Evolutionary conservation across 2,329 filamentous ascomycete genomes (phyloP).

Genomic region (Neofusicoccum laricinum): DNA sequence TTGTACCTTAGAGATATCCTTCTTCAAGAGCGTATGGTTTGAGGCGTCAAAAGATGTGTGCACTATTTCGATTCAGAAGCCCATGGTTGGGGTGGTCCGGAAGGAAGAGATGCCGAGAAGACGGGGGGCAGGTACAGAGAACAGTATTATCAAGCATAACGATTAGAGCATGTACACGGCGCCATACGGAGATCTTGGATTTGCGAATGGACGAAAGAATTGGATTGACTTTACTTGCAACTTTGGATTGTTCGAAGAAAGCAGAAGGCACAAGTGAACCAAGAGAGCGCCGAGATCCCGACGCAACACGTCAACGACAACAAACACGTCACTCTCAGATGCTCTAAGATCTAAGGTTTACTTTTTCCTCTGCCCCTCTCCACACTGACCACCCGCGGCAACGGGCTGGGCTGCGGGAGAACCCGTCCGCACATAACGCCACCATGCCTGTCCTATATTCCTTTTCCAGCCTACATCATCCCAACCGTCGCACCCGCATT

Average conservation of each 20-base stretch:
- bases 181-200: not conserved
- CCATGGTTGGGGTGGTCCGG: no score
- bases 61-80: not conserved
- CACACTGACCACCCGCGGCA: not conserved
- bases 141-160: not conserved
- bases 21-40: not conserved
- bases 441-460: not conserved
- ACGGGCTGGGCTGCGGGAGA: not conserved
- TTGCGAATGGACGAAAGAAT: not conserved
- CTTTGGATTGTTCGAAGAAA: not conserved
- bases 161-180: constrained; percentile 4
- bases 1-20: no score
- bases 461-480: not conserved
- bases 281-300: not conserved
- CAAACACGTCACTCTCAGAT: no score
- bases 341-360: not conserved
- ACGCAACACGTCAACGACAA: not conserved
- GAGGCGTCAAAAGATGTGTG: not conserved
- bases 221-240: not conserved
- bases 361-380: not conserved
- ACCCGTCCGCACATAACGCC: not conserved
- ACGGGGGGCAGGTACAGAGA: not conserved
- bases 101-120: not conserved
- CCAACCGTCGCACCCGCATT: not conserved
- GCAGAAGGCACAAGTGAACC: not conserved